Evolutionary conservation across 176 grass and related monocot genomes (phyloP).

Genomic region (Alopecurus myosuroides): DNA sequence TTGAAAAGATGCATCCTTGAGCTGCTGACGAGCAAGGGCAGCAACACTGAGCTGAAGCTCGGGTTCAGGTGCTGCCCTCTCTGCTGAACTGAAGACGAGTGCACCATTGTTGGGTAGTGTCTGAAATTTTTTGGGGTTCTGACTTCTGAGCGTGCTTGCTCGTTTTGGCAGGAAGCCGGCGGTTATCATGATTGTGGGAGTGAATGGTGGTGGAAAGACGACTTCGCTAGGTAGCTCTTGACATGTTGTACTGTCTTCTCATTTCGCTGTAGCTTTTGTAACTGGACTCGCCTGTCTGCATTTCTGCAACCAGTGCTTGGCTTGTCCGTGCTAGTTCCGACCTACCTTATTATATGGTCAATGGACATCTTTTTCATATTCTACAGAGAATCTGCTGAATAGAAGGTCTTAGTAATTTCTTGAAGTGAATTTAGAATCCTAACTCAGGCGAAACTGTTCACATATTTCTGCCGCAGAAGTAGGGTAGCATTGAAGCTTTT

Average conservation of each 20-base stretch:
- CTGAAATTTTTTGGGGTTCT: slow-evolving; percentile 1
- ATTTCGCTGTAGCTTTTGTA: background rate
- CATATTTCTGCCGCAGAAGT: background rate
- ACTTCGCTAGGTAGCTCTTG: slow-evolving; percentile 69
- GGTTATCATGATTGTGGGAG: slow-evolving; percentile 87
- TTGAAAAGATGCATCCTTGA: slow-evolving; percentile 76
- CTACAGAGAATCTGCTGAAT: background rate
- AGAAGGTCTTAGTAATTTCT: background rate
- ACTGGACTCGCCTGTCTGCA: background rate
- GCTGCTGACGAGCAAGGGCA: slow-evolving; percentile 73
- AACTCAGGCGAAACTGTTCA: background rate
- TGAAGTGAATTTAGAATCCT: background rate
- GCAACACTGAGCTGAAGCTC: slow-evolving; percentile 79
- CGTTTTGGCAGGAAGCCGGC: slow-evolving; percentile 62
- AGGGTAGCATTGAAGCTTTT: background rate
- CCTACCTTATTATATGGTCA: background rate
- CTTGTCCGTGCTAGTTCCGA: background rate
- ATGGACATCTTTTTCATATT: background rate
- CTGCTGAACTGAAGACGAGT: background rate
- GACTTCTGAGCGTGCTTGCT: slow-evolving; percentile 11
- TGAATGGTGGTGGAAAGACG: slow-evolving; percentile 96
- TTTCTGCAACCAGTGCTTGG: background rate
- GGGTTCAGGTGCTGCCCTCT: slow-evolving; percentile 66
- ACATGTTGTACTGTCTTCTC: background rate
- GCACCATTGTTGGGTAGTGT: background rate